Percentiles rank a stretch among this genome's conserved stretches.
Conservation (phyloP, 345 rosid genomes). For the Pelargonium nanum region DNA sequence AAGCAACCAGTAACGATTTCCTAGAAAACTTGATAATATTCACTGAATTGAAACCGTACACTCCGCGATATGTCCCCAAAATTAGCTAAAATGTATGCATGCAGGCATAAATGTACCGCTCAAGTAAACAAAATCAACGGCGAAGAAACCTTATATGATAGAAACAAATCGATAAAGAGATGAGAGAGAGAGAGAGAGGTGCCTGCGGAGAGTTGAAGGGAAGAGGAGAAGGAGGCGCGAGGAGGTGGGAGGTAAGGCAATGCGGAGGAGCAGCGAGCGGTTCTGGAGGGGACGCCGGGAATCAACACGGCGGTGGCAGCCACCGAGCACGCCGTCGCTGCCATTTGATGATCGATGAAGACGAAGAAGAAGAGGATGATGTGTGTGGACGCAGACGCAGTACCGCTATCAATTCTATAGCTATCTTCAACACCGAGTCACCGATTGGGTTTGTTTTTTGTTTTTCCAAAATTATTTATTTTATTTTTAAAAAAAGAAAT, state of each 20-base stretch:
- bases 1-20: too few species aligned
- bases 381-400: too few species aligned
- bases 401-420: too few species aligned
- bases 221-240: conserved; percentile 30
- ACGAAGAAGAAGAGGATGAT: too few species aligned
- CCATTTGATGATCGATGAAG: background rate
- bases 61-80: too few species aligned
- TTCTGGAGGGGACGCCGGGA: conserved; percentile 22
- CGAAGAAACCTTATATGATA: background rate
- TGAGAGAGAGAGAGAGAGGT: conserved; percentile 1
- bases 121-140: background rate
- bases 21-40: too few species aligned
- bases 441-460: too few species aligned
- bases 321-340: conserved; percentile 45
- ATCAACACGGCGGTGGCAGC: conserved; percentile 28
- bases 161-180: background rate
- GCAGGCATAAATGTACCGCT: background rate
- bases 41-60: too few species aligned
- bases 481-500: background rate
- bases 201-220: conserved; percentile 46
- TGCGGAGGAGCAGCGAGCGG: conserved; percentile 38
- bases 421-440: too few species aligned
- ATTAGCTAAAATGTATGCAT: too few species aligned
- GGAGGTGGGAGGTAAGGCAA: conserved; percentile 48
- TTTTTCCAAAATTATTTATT: too few species aligned